Conservation (phyloP, 768 basidiomycete genomes). For the Lentinula edodes region DNA sequence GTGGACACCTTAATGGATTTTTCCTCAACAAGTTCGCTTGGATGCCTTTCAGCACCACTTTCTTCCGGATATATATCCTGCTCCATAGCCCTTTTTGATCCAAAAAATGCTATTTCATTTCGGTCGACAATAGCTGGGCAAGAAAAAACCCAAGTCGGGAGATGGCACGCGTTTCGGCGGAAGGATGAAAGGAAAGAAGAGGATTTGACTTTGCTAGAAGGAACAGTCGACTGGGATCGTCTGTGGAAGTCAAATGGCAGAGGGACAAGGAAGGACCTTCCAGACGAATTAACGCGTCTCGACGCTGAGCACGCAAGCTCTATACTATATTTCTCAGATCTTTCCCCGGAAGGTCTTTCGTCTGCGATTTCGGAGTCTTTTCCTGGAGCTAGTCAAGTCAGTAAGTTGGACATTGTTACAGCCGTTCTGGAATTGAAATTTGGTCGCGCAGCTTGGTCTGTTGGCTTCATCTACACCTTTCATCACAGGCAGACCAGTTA, state of each 20-base stretch:
- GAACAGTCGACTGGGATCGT: slow-evolving; percentile 40
- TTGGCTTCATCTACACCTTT: slow-evolving; percentile 75
- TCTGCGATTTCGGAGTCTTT: slow-evolving; percentile 35
- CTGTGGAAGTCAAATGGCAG: slow-evolving; percentile 43
- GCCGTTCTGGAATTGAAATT: background rate
- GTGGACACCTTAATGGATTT: background rate
- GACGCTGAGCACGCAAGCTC: slow-evolving; percentile 23
- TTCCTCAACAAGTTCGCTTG: background rate
- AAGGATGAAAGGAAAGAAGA: slow-evolving; percentile 16
- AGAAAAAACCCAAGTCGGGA: slow-evolving; percentile 57
- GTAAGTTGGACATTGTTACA: slow-evolving; percentile 10
- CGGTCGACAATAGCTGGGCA: slow-evolving; percentile 60
- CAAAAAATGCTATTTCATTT: slow-evolving; percentile 40
- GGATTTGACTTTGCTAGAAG: slow-evolving; percentile 4
- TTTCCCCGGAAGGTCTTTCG: slow-evolving; percentile 49
- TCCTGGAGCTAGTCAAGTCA: slow-evolving; percentile 43
- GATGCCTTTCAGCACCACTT: slow-evolving; percentile 2
- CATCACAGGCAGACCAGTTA: slow-evolving; percentile 68
- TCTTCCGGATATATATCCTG: slow-evolving; percentile 33
- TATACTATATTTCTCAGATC: slow-evolving; percentile 54
- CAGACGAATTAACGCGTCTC: background rate
- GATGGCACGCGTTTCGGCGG: slow-evolving; percentile 60
- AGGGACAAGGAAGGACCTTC: slow-evolving; percentile 8
- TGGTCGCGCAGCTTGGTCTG: slow-evolving; percentile 48
- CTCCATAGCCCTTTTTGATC: slow-evolving; percentile 52